These are phyloP conservation scores for Fusarium nelsonii DNA, from an alignment of 2,329 filamentous ascomycete genomes.

Conservation along the genomic window DNA sequence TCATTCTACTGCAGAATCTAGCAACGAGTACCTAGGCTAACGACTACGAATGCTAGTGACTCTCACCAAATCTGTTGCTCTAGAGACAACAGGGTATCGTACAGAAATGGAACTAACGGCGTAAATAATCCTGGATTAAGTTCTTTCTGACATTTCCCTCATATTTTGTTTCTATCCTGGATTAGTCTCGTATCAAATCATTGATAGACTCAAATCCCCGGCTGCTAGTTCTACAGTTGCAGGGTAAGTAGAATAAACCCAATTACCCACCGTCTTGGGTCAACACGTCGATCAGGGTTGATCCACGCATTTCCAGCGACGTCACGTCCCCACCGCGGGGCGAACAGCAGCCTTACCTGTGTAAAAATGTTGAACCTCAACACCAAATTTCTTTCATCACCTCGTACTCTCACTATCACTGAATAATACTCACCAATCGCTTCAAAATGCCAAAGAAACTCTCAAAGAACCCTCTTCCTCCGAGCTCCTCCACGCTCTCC, in stretches of 20 bases:
- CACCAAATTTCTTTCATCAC: slow-evolving; percentile 12
- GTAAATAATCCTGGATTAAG: too few species aligned
- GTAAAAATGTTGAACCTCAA: slow-evolving; percentile 24
- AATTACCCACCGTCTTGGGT: neutral
- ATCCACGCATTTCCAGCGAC: slow-evolving; percentile 8
- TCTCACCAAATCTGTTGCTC: neutral
- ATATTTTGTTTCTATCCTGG: too few species aligned
- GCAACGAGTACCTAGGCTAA: too few species aligned
- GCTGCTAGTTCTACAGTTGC: neutral
- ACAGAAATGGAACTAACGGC: too few species aligned
- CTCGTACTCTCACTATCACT: too few species aligned
- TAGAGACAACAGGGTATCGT: neutral
- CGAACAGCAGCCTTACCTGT: slow-evolving; percentile 2
- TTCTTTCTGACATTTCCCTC: too few species aligned
- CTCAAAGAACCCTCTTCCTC: slow-evolving; percentile 46
- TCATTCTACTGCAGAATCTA: neutral
- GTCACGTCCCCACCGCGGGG: slow-evolving; percentile 18
- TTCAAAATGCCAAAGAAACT: slow-evolving; percentile 52
- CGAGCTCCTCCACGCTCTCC: slow-evolving; percentile 40
- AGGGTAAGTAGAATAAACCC: neutral
- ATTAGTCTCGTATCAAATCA: too few species aligned
- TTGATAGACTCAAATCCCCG: neutral
- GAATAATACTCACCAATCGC: neutral
- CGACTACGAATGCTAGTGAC: too few species aligned
- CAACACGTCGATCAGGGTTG: slow-evolving; percentile 3